These are phyloP conservation scores for Exophiala oligosperma DNA, from an alignment of 2,329 filamentous ascomycete genomes.

Conservation along the genomic window DNA sequence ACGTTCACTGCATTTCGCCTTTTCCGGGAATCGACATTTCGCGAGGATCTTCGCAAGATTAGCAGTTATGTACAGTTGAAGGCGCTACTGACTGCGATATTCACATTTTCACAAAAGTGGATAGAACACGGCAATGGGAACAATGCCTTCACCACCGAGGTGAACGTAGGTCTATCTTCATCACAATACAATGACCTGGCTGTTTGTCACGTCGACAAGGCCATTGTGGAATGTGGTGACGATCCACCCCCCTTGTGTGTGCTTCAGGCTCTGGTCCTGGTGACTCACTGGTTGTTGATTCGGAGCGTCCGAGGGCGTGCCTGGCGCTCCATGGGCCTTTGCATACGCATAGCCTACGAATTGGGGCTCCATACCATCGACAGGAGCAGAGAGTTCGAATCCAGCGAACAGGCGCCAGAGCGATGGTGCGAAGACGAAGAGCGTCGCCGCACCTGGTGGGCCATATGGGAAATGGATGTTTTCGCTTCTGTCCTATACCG, in stretches of 20 bases:
- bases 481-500: constrained; percentile 41
- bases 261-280: constrained; percentile 38
- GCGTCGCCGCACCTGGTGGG: constrained; percentile 42
- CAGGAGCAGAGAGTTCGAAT: constrained; percentile 8
- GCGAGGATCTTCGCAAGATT: constrained; percentile 28
- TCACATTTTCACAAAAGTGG: constrained; percentile 25
- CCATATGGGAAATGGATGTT: constrained; percentile 45
- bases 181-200: constrained; percentile 24
- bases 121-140: not conserved
- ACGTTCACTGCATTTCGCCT: constrained; percentile 36
- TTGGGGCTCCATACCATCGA: constrained; percentile 33
- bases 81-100: constrained; percentile 36
- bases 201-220: constrained; percentile 28
- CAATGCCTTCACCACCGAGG: not conserved
- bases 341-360: constrained; percentile 36
- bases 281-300: constrained; percentile 37
- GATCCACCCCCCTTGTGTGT: constrained; percentile 35
- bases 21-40: constrained; percentile 35
- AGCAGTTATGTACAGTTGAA: constrained; percentile 21
- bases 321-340: constrained; percentile 36
- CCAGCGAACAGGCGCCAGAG: constrained; percentile 8
- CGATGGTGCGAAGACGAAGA: constrained; percentile 35
- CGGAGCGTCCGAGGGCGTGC: constrained; percentile 37
- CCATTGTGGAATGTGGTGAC: constrained; percentile 35
- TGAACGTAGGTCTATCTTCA: not conserved